Evolutionary conservation across 2,329 filamentous ascomycete species (phyloP).

Genomic region (Cladosporium sp.): DNA sequence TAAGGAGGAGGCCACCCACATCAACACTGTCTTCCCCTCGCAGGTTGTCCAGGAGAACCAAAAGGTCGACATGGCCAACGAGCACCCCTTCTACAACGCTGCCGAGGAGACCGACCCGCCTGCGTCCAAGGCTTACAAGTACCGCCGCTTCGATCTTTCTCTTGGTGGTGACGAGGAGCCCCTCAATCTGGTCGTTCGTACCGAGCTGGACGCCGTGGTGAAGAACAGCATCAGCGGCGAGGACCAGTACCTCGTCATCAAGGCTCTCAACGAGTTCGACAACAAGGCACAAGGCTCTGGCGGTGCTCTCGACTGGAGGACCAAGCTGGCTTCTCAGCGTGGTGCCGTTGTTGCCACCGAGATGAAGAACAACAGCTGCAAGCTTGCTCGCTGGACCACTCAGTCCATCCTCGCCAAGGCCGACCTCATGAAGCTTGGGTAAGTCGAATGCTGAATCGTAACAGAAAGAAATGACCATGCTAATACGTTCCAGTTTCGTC

Average conservation of each 20-base stretch:
- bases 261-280: conserved; percentile 98
- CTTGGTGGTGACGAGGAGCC: conserved; percentile 89
- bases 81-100: conserved; percentile 97
- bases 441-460: conserved; percentile 39
- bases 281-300: conserved; percentile 94
- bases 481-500: conserved; percentile 65
- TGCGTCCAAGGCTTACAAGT: conserved; percentile 97
- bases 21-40: conserved; percentile 99
- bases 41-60: conserved; percentile 77
- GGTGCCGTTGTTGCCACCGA: conserved; percentile 97
- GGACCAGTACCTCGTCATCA: conserved; percentile 86
- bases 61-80: conserved; percentile 79
- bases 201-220: conserved; percentile 90
- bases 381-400: conserved; percentile 95
- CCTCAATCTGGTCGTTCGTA: conserved; percentile 86
- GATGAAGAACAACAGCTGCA: conserved; percentile 99
- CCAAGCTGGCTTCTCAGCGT: conserved; percentile 88
- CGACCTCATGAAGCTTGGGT: conserved; percentile 99
- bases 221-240: conserved; percentile 92
- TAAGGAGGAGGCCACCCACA: conserved; percentile 96
- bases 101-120: conserved; percentile 89
- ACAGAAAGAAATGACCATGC: conserved; percentile 11
- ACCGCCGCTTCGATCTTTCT: conserved; percentile 93
- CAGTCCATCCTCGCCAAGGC: conserved; percentile 95
- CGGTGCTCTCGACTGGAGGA: conserved; percentile 93